A percentile compares a stretch with the other conserved stretches of the same genome.
These are phyloP conservation scores for Cryptosporidium sp. DNA, from an alignment of 169 alveolate species.

Conservation along the genomic window DNA sequence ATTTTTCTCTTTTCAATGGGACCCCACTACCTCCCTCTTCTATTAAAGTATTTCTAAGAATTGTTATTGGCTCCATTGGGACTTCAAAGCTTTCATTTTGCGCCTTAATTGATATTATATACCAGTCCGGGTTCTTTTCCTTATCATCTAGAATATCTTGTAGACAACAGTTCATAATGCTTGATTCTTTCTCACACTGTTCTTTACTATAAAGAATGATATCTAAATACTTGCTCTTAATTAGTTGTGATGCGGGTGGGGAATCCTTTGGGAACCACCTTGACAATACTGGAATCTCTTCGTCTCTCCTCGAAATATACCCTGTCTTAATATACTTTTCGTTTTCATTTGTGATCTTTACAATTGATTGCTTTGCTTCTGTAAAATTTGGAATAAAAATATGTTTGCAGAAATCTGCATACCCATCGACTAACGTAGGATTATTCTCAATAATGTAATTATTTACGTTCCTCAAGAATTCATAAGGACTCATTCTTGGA, in stretches of 20 bases:
- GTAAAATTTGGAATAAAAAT: slow-evolving; percentile 95
- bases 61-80: slow-evolving; percentile 98
- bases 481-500: slow-evolving; percentile 22
- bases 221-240: slow-evolving; percentile 92
- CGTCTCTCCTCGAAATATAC: slow-evolving; percentile 93
- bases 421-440: slow-evolving; percentile 88
- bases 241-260: slow-evolving; percentile 4
- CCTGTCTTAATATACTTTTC: slow-evolving; percentile 84
- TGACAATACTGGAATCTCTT: slow-evolving; percentile 96
- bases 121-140: slow-evolving; percentile 89
- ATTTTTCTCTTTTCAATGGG: slow-evolving; percentile 90
- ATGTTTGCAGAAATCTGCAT: slow-evolving; percentile 99
- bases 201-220: slow-evolving; percentile 95
- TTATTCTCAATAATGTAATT: slow-evolving; percentile 43
- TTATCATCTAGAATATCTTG: slow-evolving; percentile 44
- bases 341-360: slow-evolving; percentile 92
- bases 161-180: slow-evolving; percentile 60
- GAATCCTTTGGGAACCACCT: slow-evolving; percentile 92
- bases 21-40: slow-evolving; percentile 99
- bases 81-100: slow-evolving; percentile 90
- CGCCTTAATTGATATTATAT: slow-evolving; percentile 88
- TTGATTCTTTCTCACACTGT: slow-evolving; percentile 92
- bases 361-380: slow-evolving; percentile 87
- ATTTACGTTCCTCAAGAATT: slow-evolving; percentile 13
- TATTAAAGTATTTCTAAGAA: slow-evolving; percentile 95